A percentile compares a stretch with the other conserved stretches of the same genome.
phyloP scores from a whole-genome alignment of 1,284 basidiomycete species.

The Thelephora terrestris region DNA sequence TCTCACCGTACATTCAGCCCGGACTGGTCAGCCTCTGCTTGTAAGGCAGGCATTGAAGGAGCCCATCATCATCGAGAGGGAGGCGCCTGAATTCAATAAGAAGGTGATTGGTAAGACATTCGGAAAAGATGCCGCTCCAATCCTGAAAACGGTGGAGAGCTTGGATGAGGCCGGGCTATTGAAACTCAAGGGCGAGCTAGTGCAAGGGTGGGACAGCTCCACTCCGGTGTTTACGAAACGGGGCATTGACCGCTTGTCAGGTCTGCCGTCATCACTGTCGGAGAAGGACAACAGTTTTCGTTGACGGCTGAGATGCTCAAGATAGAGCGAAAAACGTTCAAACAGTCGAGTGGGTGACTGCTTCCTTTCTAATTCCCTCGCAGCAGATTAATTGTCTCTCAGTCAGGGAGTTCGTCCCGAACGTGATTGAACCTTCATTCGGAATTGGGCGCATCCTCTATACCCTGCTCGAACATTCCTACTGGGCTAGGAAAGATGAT shows the following conservation, averaged over 20 bases:
- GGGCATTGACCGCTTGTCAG: conserved; percentile 24
- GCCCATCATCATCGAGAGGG: conserved; percentile 65
- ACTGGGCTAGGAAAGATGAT: conserved; percentile 92
- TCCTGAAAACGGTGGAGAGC: conserved; percentile 63
- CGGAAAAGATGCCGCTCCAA: conserved; percentile 70
- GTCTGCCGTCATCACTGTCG: conserved; percentile 34
- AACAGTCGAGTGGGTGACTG: conserved; percentile 67
- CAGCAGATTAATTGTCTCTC: conserved; percentile 11
- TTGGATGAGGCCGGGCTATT: conserved; percentile 64
- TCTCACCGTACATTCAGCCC: conserved; percentile 43
- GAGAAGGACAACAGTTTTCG: conserved; percentile 62
- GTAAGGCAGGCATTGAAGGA: conserved; percentile 83
- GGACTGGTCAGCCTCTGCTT: conserved; percentile 65
- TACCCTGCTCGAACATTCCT: conserved; percentile 89
- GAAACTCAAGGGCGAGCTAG: conserved; percentile 67
- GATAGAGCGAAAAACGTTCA: conserved; percentile 81
- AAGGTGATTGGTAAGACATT: conserved; percentile 87
- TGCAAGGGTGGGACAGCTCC: conserved; percentile 49
- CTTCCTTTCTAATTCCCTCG: conserved; percentile 8
- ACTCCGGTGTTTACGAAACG: conserved; percentile 11
- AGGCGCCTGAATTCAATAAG: conserved; percentile 76
- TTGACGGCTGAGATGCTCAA: conserved; percentile 71
- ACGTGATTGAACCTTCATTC: conserved; percentile 98
- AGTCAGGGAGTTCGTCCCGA: conserved; percentile 94
- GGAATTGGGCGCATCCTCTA: conserved; percentile 97